Percentiles rank a stretch among this genome's conserved stretches.
These are phyloP conservation scores for Sporobolomyces roseus DNA, from an alignment of 768 basidiomycete genomes.

Conservation along the genomic window DNA sequence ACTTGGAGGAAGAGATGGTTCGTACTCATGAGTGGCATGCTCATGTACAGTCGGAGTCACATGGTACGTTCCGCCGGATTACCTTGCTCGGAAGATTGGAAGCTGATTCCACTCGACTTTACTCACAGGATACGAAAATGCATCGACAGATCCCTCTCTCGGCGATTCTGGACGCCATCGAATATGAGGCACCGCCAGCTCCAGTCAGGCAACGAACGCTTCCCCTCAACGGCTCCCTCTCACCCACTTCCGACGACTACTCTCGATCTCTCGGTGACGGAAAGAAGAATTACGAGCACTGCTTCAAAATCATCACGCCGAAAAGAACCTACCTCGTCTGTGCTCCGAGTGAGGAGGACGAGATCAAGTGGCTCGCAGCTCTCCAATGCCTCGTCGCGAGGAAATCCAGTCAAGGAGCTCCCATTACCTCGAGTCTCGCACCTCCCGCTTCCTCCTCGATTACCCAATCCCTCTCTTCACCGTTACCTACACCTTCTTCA, in stretches of 20 bases:
- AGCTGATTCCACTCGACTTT: constrained; percentile 1
- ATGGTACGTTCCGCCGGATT: constrained; percentile 63
- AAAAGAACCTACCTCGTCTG: constrained; percentile 83
- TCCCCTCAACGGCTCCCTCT: too few relatives aligned
- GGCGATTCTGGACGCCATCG: constrained; percentile 85
- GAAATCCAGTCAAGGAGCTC: neutral
- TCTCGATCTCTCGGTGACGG: neutral
- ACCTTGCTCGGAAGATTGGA: neutral
- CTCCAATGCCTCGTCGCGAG: constrained; percentile 72
- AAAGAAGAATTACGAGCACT: constrained; percentile 52
- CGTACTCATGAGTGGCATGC: constrained; percentile 76
- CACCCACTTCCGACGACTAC: constrained; percentile 41
- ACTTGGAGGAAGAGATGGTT: constrained; percentile 99
- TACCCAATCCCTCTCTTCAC: constrained; percentile 18
- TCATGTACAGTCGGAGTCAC: constrained; percentile 86
- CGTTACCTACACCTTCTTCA: constrained; percentile 5
- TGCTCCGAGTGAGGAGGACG: constrained; percentile 94
- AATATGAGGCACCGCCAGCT: constrained; percentile 59
- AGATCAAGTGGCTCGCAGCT: constrained; percentile 96
- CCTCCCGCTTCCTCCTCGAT: constrained; percentile 3
- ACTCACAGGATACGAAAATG: constrained; percentile 73
- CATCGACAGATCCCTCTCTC: constrained; percentile 79
- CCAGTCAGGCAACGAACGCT: constrained; percentile 26
- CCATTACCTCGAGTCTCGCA: neutral
- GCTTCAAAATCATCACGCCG: constrained; percentile 95